phyloP scores from a whole-genome alignment of 164 flowering plant species.

The Taxillus chinensis region DNA sequence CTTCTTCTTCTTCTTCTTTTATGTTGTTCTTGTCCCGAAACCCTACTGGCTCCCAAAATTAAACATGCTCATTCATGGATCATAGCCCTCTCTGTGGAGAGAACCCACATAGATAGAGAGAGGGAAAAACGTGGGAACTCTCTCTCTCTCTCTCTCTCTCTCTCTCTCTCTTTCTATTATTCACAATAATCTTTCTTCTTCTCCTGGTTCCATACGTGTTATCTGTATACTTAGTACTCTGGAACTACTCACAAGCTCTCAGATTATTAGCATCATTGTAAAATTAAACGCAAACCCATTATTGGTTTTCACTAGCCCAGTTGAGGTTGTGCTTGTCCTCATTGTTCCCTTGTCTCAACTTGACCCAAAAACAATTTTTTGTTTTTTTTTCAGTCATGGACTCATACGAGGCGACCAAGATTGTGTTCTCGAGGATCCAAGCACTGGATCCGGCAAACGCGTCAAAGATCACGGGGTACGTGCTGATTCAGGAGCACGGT shows the following conservation, averaged over 20 bases:
- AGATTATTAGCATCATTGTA: neutral
- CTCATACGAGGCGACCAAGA: conserved; percentile 33
- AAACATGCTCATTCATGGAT: neutral
- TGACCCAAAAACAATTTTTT: neutral
- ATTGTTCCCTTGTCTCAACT: neutral
- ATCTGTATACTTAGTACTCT: no score
- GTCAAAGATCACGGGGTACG: conserved; percentile 3
- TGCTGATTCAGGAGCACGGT: conserved; percentile 6
- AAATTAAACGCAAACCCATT: neutral
- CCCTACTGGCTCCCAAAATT: neutral
- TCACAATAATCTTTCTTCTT: neutral
- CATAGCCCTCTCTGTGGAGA: neutral
- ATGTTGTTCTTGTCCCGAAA: neutral
- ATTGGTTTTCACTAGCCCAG: neutral
- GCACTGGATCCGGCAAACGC: conserved; percentile 29
- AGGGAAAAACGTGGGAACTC: neutral
- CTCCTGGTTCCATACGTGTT: neutral
- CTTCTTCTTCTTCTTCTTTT: neutral
- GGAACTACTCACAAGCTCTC: neutral
- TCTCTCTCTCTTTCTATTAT: neutral
- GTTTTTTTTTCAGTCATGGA: conserved; percentile 24
- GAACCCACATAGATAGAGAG: neutral
- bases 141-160: neutral
- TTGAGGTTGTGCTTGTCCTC: neutral
- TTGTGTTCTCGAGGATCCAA: conserved; percentile 39